Evolutionary conservation across 495 filamentous ascomycete genomes (phyloP).

Genomic region (Daldinia vernicosa): DNA sequence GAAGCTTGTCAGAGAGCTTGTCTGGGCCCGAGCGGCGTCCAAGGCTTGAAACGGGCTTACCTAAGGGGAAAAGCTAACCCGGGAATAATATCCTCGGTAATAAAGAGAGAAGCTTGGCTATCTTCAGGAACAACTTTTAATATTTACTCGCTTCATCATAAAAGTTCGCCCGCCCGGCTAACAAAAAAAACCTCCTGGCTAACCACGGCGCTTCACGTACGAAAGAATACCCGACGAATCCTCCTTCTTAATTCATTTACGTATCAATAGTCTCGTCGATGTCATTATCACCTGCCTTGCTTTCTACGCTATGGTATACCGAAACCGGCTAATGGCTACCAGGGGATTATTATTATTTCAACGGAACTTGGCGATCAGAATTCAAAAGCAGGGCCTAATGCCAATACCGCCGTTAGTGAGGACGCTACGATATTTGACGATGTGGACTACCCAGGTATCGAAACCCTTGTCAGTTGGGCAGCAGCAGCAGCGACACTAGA

Average conservation of each 20-base stretch:
- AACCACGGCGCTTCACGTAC: background rate
- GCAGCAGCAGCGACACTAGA: slow-evolving; percentile 1
- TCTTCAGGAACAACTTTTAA: background rate
- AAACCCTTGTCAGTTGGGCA: background rate
- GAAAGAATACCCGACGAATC: background rate
- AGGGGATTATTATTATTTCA: background rate
- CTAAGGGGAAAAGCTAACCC: slow-evolving; percentile 9
- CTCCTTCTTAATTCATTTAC: background rate
- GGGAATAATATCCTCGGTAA: slow-evolving; percentile 21
- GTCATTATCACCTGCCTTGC: background rate
- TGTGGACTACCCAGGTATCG: background rate
- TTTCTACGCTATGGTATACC: background rate
- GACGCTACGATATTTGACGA: background rate
- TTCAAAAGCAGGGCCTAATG: background rate
- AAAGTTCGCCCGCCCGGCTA: background rate
- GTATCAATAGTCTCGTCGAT: background rate
- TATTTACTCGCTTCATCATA: background rate
- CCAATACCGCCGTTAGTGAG: background rate
- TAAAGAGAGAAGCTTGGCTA: slow-evolving; percentile 4
- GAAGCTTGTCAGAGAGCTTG: slow-evolving; percentile 16
- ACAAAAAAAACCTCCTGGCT: background rate
- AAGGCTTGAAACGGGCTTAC: slow-evolving; percentile 14
- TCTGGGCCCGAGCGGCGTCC: slow-evolving; percentile 16
- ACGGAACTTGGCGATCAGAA: background rate
- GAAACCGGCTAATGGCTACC: background rate